Evolutionary conservation across 352 stramenopile species (phyloP).

Genomic region (Phytophthora pisi): DNA sequence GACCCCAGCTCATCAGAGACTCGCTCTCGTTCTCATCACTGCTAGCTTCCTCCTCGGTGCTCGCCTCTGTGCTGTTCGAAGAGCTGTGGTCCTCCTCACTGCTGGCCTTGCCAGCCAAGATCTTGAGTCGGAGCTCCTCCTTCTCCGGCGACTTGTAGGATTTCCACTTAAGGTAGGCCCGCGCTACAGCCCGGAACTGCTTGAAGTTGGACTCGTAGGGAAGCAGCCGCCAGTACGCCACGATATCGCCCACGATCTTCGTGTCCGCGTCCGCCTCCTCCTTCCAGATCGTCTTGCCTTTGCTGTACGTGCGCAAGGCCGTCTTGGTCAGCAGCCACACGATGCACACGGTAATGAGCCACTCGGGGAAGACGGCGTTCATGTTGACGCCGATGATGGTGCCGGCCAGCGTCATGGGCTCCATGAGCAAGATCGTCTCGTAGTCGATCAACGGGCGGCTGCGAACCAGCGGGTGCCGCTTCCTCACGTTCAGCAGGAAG

Average conservation of each 20-base stretch:
- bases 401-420: constrained; percentile 85
- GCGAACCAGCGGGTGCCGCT: constrained; percentile 65
- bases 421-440: constrained; percentile 85
- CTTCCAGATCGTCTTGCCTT: constrained; percentile 74
- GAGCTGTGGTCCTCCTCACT: constrained; percentile 37
- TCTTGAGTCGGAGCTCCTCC: constrained; percentile 37
- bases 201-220: constrained; percentile 73
- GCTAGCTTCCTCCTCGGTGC: constrained; percentile 44
- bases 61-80: constrained; percentile 36
- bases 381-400: constrained; percentile 90
- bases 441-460: constrained; percentile 82
- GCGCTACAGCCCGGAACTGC: constrained; percentile 67
- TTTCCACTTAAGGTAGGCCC: constrained; percentile 80
- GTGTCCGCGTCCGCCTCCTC: constrained; percentile 61
- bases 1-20: constrained; percentile 50
- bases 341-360: constrained; percentile 82
- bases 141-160: constrained; percentile 51
- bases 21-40: constrained; percentile 65
- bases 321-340: constrained; percentile 81
- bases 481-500: constrained; percentile 72
- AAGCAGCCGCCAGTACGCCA: constrained; percentile 73
- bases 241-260: constrained; percentile 50
- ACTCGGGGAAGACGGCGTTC: constrained; percentile 85
- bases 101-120: constrained; percentile 41
- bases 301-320: constrained; percentile 62